Evolutionary conservation across 2,329 filamentous ascomycete species (phyloP), one percentile per base, ranked within the genome.

Genomic region (Fusarium veterinarium): DNA sequence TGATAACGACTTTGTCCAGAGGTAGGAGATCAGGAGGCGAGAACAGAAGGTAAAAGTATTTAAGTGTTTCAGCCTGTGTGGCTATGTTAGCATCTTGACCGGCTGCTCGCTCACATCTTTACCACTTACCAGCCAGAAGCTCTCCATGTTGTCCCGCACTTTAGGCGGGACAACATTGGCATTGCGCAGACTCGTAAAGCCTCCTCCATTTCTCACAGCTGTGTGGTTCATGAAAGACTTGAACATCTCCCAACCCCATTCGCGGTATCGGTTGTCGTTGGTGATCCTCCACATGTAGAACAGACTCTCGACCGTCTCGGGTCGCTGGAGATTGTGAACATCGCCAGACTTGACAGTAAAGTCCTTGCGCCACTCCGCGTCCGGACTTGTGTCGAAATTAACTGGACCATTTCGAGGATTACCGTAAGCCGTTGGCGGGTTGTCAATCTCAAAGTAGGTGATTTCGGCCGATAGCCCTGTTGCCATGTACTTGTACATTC

Each of bases 261-360:
- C 91, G 31, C 96, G 90, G 82, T 99, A 99, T 73, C 91, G 92
- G 42, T 89, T 86, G 70, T 99, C 95, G 31, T 93, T 94, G 1
- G 96, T 99, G 81, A 99, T 97, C 71, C 96, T 92, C 93, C 95
- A 99, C 95, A 99, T 97, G 84, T 98, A 97, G 79, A 99, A 95
- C 69, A 99, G 85, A 67, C 91, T 95, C 84, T 99, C 96, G n/a
- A 98, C 91, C 1, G 96, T 98, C 85, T 99, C 96, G 0, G 96
- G 96, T 37, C 96, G 90, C 83, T 98, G 96, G 38, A 99, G 87
- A 79, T 99, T 99, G 84, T 98, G 96, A 58, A 88, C 85, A 80
- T 99, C 96, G n/a, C 90, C 88, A n/a, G 84, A 76, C 79, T 97
- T 93, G 79, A 99, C 91, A 20, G 90, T 84, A 77, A 92, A 95